These are phyloP conservation scores for Alternaria hordeiaustralica DNA, from an alignment of 2,329 filamentous ascomycete species.

Conservation along the genomic window DNA sequence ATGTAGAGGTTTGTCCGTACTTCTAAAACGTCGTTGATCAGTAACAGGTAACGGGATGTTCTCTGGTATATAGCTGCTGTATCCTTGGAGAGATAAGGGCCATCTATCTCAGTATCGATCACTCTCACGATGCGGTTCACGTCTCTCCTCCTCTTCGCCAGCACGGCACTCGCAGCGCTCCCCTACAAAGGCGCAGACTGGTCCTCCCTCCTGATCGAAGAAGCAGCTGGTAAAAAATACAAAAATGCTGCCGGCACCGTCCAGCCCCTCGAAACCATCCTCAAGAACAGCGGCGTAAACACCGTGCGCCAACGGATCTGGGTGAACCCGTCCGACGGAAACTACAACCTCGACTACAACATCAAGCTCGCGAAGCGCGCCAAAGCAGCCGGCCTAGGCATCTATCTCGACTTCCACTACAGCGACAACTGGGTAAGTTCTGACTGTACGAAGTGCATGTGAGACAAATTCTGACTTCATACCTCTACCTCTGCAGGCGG, in stretches of 20 bases:
- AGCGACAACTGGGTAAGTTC: constrained; percentile 66
- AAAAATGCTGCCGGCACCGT: constrained; percentile 61
- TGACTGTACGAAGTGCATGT: no score
- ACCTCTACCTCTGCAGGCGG: constrained; percentile 51
- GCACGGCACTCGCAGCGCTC: constrained; percentile 54
- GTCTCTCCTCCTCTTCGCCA: constrained; percentile 25
- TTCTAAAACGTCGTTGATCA: background rate
- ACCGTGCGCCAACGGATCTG: constrained; percentile 74
- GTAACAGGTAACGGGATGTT: background rate
- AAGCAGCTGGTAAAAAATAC: constrained; percentile 67
- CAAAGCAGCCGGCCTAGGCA: constrained; percentile 65
- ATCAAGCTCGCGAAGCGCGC: constrained; percentile 70
- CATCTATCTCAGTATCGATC: background rate
- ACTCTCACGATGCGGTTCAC: constrained; percentile 37
- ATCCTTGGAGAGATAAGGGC: background rate
- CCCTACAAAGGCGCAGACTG: constrained; percentile 73
- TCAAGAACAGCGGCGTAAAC: constrained; percentile 69
- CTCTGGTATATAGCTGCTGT: background rate
- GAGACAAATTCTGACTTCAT: no score
- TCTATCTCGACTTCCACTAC: constrained; percentile 70
- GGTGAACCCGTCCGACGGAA: constrained; percentile 68
- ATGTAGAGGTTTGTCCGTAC: background rate
- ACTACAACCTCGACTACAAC: constrained; percentile 75
- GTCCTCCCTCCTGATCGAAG: constrained; percentile 70
- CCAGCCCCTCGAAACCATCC: constrained; percentile 67